These are phyloP conservation scores for Crotalaria pallida DNA, from an alignment of 306 rosid species.

Conservation along the genomic window DNA sequence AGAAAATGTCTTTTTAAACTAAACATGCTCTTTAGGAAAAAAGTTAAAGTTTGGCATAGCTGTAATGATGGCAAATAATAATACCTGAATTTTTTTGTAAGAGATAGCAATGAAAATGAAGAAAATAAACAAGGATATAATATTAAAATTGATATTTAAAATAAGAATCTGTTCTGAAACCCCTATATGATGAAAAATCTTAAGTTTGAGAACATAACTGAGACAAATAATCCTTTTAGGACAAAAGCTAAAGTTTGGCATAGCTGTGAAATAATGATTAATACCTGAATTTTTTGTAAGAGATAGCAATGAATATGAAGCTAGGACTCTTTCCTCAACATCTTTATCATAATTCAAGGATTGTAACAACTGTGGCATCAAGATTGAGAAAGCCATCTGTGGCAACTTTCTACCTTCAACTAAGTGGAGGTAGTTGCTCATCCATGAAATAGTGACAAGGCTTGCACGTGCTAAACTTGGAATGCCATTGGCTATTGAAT, in stretches of 20 bases:
- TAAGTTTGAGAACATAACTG: not conserved
- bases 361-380: constrained; percentile 45
- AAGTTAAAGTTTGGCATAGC: no score
- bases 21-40: no score
- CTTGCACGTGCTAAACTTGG: constrained; percentile 66
- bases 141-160: not conserved
- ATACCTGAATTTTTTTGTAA: no score
- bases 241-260: constrained; percentile 7
- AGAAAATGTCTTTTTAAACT: no score
- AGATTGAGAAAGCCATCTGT: constrained; percentile 44
- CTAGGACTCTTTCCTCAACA: constrained; percentile 74
- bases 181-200: not conserved
- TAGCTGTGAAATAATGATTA: not conserved
- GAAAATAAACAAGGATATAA: not conserved
- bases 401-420: constrained; percentile 35
- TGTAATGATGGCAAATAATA: no score
- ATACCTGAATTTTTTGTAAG: constrained; percentile 59
- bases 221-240: not conserved
- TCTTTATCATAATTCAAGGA: constrained; percentile 54
- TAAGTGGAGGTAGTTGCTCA: constrained; percentile 44
- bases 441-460: constrained; percentile 68
- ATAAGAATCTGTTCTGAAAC: not conserved
- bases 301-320: constrained; percentile 59
- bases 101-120: not conserved
- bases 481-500: constrained; percentile 47